Percentiles rank a stretch among this genome's conserved stretches.
Conservation (phyloP, 129 eudicot species). For the Lonicera japonica region DNA sequence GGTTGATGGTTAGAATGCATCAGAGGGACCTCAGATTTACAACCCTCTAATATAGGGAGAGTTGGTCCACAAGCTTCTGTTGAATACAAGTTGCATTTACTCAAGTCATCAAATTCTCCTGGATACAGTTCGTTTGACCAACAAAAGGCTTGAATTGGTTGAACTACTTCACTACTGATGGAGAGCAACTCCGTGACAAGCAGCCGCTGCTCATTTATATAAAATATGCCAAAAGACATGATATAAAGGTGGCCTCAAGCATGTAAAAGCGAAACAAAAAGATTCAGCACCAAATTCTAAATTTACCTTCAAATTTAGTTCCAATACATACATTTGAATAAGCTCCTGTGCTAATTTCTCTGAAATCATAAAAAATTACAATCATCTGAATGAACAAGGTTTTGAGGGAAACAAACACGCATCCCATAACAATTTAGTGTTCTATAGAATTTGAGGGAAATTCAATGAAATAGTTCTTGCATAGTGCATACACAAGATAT, state of each 20-base stretch:
- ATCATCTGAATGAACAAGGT: neutral
- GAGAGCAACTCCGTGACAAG: slow-evolving; percentile 79
- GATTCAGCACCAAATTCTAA: neutral
- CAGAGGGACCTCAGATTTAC: slow-evolving; percentile 12
- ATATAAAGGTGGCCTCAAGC: slow-evolving; percentile 7
- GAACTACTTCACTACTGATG: slow-evolving; percentile 27
- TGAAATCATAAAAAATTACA: slow-evolving; percentile 20
- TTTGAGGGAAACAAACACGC: no score
- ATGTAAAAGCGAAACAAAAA: neutral
- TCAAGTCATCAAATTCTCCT: slow-evolving; percentile 68
- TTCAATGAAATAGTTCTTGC: neutral
- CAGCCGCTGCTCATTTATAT: slow-evolving; percentile 53
- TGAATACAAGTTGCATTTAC: slow-evolving; percentile 40
- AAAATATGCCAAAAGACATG: slow-evolving; percentile 7
- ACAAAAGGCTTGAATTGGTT: slow-evolving; percentile 15
- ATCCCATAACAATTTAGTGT: neutral
- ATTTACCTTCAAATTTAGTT: slow-evolving; percentile 64
- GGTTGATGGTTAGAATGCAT: slow-evolving; percentile 27
- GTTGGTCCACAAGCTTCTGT: slow-evolving; percentile 37
- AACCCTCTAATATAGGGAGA: slow-evolving; percentile 29
- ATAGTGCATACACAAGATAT: neutral
- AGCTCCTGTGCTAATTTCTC: slow-evolving; percentile 68
- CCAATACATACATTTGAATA: slow-evolving; percentile 58
- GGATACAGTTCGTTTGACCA: slow-evolving; percentile 71
- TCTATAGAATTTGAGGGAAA: neutral